These are phyloP conservation scores for Dictyostelium purpureum DNA, from an alignment of 78 protist genomes.

Conservation along the genomic window DNA sequence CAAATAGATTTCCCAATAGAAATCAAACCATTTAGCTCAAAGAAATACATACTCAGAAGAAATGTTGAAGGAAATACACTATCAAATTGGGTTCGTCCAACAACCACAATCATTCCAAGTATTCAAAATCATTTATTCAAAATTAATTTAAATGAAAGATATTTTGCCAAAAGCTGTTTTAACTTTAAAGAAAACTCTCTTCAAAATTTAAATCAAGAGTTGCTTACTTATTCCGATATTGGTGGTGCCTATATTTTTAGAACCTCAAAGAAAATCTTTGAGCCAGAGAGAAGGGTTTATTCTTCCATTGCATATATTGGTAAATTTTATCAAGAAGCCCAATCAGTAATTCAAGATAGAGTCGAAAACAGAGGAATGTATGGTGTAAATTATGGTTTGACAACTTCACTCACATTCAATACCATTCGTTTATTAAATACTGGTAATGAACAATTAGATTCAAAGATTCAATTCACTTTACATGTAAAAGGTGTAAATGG, in stretches of 20 bases:
- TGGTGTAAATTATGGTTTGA: not conserved
- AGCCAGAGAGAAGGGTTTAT: not conserved
- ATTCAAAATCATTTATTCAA: not conserved
- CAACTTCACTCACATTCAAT: not conserved
- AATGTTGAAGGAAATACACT: not conserved
- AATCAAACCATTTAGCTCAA: not conserved
- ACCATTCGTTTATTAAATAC: not conserved
- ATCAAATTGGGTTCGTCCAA: not conserved
- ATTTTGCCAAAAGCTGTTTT: not conserved
- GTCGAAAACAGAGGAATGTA: not conserved
- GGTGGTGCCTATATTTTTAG: conserved; percentile 37
- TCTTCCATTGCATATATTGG: not conserved
- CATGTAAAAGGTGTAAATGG: not conserved
- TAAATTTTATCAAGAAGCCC: conserved; percentile 16
- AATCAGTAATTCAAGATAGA: not conserved
- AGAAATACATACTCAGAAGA: not conserved
- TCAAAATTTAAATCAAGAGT: not conserved
- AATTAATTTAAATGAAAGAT: not conserved
- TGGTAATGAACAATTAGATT: not conserved
- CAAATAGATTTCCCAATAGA: conserved; percentile 7
- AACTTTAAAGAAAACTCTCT: not conserved
- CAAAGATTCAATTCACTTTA: not conserved
- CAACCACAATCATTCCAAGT: not conserved
- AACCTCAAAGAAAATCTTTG: not conserved
- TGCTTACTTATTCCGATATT: not conserved